A percentile compares a stretch with the other conserved stretches of the same genome.
These are phyloP conservation scores for Neonectria punicea DNA, from an alignment of 2,329 filamentous ascomycete species.

Conservation along the genomic window DNA sequence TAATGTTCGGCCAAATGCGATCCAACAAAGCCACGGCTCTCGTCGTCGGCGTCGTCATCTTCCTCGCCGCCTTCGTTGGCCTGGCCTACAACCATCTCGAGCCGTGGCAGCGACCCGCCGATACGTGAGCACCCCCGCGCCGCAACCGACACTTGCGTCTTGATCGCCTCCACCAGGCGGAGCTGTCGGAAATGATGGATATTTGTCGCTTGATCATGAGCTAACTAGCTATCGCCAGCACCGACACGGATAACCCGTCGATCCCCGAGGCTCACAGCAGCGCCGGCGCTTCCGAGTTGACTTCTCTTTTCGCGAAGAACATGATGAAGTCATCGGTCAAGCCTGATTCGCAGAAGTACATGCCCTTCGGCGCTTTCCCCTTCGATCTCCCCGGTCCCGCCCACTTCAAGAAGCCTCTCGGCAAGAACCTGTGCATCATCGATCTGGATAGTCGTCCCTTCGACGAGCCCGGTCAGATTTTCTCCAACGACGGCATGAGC, in stretches of 20 bases:
- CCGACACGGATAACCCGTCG: conserved; percentile 36
- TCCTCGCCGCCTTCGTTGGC: conserved; percentile 46
- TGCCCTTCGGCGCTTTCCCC: conserved; percentile 47
- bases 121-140: conserved; percentile 34
- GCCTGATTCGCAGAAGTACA: conserved; percentile 42
- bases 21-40: conserved; percentile 46
- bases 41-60: conserved; percentile 45
- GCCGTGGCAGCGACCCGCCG: conserved; percentile 40
- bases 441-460: conserved; percentile 57
- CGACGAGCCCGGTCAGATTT: conserved; percentile 49
- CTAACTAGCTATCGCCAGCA: conserved; percentile 29
- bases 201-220: background rate
- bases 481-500: conserved; percentile 47
- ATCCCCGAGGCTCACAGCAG: conserved; percentile 31
- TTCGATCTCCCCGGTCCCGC: conserved; percentile 43
- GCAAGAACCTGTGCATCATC: conserved; percentile 56
- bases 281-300: conserved; percentile 38
- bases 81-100: conserved; percentile 48
- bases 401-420: conserved; percentile 48
- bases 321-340: conserved; percentile 45
- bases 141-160: background rate
- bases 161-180: background rate
- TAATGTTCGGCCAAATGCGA: conserved; percentile 47
- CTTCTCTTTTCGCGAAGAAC: conserved; percentile 47
- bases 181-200: background rate